Evolutionary conservation across 2,329 filamentous ascomycete species (phyloP).

Genomic region (Botrytis medusae): DNA sequence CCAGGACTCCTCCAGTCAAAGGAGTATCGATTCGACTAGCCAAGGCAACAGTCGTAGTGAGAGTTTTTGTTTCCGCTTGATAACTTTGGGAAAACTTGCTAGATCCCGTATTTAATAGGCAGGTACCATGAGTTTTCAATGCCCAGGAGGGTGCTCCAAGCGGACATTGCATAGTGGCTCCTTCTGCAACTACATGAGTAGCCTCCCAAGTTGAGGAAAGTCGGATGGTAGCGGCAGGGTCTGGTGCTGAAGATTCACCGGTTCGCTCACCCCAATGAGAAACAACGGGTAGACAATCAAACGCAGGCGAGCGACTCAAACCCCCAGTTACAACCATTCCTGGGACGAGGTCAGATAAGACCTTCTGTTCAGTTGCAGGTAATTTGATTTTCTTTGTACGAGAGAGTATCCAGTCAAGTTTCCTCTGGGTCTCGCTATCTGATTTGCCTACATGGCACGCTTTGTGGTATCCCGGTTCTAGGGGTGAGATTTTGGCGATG

Average conservation of each 20-base stretch:
- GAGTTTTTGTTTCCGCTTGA: not conserved
- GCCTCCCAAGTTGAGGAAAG: not conserved
- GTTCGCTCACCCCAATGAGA: constrained; percentile 15
- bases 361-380: too few species aligned
- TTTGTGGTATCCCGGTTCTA: not conserved
- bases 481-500: not conserved
- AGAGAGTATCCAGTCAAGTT: too few species aligned
- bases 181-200: not conserved
- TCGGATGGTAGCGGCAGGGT: not conserved
- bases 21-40: not conserved
- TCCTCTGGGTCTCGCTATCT: too few species aligned
- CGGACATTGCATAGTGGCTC: constrained; percentile 6
- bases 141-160: constrained; percentile 7
- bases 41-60: constrained; percentile 7
- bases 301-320: constrained; percentile 13
- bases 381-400: too few species aligned
- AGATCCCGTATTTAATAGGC: not conserved
- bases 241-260: not conserved
- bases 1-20: constrained; percentile 1
- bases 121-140: not conserved
- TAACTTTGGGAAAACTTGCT: constrained; percentile 9
- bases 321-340: not conserved
- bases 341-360: too few species aligned
- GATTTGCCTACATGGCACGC: too few species aligned
- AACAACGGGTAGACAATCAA: constrained; percentile 13